Base-by-base conservation (phyloP, 2,329 filamentous ascomycete species). In the Cladophialophora immunda region DNA sequence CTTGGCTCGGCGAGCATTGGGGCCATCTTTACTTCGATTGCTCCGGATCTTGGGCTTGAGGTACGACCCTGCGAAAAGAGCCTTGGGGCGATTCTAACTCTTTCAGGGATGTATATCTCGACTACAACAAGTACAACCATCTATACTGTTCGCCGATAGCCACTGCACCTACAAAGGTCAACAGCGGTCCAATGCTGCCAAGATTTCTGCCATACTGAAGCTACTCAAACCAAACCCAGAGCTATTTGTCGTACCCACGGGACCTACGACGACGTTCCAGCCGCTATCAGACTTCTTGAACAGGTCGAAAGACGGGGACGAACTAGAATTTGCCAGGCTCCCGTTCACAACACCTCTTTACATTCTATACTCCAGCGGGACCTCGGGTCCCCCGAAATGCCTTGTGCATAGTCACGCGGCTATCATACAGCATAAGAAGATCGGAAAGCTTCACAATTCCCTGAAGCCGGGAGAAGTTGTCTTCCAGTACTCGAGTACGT, bases 321-420 rank as follows among this genome's bases (percentile, higher is more conserved):
- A 19, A n/a, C 53, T 68, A 4, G 22, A 54, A 2, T 89, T 93
- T 66, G 84, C 85, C 45, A 84, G 88, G 47, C 79, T 92, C 4
- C 83, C 78, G 0, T 94, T 93, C 76, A 83, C 88, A 38, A 90
- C 93, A 68, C 92, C 92, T 0, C 90, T 92, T 77, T 79, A 94
- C 36, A 85, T 70, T 29, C 50, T 54, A 7, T 70, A 64, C 63
- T 68, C 66, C 1, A 66, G 62, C 13, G 89, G 90, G 0, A 80
- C 87, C 0, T 69, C 68, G 8, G 67, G 66, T 9, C 52, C 58
- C 0, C 92, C 92, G 17, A 96, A 96, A 74, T 92, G 91, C 65
- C 94, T 96, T 68, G 91, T 94, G 2, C 92, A 96, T 76, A 90
- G 87, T 0, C 76, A 77, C 4, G 78, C 77, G 11, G 77, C 78